Base-by-base conservation (phyloP, 306 rosid species). In the Luffa acutangula region DNA sequence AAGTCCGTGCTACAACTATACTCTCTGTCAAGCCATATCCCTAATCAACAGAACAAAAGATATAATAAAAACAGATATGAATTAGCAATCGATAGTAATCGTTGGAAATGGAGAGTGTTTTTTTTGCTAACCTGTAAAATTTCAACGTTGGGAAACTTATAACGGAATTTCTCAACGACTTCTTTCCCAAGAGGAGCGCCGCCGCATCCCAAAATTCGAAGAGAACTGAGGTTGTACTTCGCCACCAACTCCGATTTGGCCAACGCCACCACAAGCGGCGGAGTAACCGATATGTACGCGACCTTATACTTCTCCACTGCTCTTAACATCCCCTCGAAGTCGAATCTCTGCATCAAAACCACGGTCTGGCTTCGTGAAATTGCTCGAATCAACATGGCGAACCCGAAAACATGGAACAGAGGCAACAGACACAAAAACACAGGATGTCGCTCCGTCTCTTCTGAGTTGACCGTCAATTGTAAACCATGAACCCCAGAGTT, bases 21-120 rank as follows among this genome's bases (percentile, higher is more conserved):
- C 86, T 87, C 79, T 95, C 97, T 45, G 97, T 95, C 85, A 95
- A 80, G 58, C 97, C 98, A 86, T 95, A 95, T 48, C 98, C 98
- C 98, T 95, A 69, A 72, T 48, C 53, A 63, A 76, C 60, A 75
- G 67, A 25, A 62, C 33, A 4, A 72, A n/a, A n/a, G n/a, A n/a
- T 53, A 0, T n/a, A n/a, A n/a, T n/a, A n/a, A n/a, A 1, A 25
- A 25, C 31, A 25, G 31, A 25, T 25, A 25, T 25, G 31, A 25
- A 25, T 25, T 25, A 25, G 31, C 31, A 25, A 25, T 25, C 31
- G 31, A 25, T 25, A 25, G 31, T 25, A 25, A 25, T 70, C 17
- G 11, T 13, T 17, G 36, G 20, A 20, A n/a, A 45, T 37, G 39
- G 58, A 11, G 25, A 71, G 31, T 51, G 75, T 42, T 48, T 72